A percentile compares a stretch with the other conserved stretches of the same genome.
These are phyloP conservation scores for Drosera spatulata DNA, from an alignment of 179 eudicot species.

Conservation along the genomic window DNA sequence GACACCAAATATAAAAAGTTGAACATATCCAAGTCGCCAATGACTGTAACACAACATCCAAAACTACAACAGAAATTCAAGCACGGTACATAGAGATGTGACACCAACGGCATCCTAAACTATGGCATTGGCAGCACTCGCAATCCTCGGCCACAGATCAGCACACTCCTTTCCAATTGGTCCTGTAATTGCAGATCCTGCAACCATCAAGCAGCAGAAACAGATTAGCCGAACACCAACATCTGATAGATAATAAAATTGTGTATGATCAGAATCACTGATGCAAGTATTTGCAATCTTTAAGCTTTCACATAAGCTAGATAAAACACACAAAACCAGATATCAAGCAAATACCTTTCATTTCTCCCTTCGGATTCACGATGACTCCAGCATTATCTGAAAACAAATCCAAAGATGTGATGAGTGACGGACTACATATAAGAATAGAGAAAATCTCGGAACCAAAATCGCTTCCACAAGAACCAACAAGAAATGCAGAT, in stretches of 20 bases:
- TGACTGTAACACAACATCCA: no score
- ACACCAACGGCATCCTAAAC: background rate
- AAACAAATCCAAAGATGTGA: background rate
- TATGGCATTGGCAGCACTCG: background rate
- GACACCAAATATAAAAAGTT: no score
- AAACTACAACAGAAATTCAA: no score
- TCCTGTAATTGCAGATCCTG: background rate
- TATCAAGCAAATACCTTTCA: background rate
- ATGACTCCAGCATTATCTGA: constrained; percentile 4
- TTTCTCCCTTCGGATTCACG: background rate
- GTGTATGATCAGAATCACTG: no score
- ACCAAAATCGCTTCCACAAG: no score
- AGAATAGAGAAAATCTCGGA: no score
- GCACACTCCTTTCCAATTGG: background rate
- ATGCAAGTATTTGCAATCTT: no score
- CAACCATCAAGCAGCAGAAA: background rate
- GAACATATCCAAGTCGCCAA: no score
- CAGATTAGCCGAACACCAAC: background rate
- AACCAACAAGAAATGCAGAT: no score
- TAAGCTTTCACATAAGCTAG: background rate
- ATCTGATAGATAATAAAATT: background rate
- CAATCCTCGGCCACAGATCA: background rate
- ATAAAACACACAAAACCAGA: background rate
- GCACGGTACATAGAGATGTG: no score
- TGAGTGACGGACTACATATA: background rate